These are phyloP conservation scores for Eimeria brunetti DNA, from an alignment of 169 alveolate genomes.

Conservation along the genomic window DNA sequence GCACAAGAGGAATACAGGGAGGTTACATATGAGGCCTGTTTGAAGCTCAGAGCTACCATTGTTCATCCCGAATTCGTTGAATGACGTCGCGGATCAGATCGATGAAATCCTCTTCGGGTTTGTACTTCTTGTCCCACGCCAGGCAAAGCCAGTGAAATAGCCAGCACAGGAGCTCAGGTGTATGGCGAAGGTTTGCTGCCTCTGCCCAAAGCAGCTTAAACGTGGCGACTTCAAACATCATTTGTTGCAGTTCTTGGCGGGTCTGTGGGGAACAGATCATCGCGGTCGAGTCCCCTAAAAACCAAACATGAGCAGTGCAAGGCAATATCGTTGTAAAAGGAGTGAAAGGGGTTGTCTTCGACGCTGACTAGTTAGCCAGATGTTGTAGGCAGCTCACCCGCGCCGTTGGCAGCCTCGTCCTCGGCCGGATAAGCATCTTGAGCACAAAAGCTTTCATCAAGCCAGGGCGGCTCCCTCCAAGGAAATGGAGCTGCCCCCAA, in stretches of 20 bases:
- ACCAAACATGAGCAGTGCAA: not conserved
- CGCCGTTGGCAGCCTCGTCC: conserved; percentile 13
- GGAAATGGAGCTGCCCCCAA: conserved; percentile 74
- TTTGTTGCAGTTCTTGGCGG: conserved; percentile 73
- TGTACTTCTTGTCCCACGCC: conserved; percentile 77
- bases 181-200: conserved; percentile 79
- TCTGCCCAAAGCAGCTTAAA: conserved; percentile 79
- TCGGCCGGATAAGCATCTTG: not conserved
- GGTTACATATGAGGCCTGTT: not conserved
- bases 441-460: conserved; percentile 58
- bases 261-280: not conserved
- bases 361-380: not conserved
- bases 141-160: conserved; percentile 78
- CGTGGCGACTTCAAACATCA: conserved; percentile 75
- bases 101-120: conserved; percentile 75
- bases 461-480: conserved; percentile 76
- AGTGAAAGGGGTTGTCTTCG: not conserved
- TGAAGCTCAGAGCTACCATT: conserved; percentile 45
- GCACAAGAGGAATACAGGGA: not conserved
- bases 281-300: not conserved
- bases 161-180: conserved; percentile 79
- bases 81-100: conserved; percentile 77
- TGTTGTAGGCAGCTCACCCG: not conserved
- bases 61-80: conserved; percentile 78
- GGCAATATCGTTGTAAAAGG: not conserved